Conservation (phyloP, 2,329 filamentous ascomycete genomes). For the Colletotrichum eleusines region DNA sequence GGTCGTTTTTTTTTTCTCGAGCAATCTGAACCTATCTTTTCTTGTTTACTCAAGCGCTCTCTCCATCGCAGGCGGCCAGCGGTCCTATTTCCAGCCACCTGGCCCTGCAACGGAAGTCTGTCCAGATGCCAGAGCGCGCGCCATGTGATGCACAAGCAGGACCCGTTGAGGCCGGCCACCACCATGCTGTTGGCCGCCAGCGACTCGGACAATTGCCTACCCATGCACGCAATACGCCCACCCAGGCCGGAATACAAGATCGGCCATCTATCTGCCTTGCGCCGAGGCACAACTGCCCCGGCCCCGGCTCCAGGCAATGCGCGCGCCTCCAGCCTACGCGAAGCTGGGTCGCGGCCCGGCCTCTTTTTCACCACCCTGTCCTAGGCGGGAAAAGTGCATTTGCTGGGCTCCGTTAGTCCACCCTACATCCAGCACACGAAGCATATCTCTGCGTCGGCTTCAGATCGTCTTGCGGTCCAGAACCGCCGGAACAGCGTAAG, state of each 20-base stretch:
- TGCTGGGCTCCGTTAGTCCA: not conserved
- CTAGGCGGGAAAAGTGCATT: not conserved
- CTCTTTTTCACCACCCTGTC: constrained; percentile 7
- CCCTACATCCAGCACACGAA: not conserved
- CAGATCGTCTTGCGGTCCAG: not conserved
- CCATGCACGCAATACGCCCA: constrained; percentile 23
- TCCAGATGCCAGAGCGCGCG: constrained; percentile 37
- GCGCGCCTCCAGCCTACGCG: constrained; percentile 34
- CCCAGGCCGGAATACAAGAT: not conserved
- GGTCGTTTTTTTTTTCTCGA: constrained; percentile 22
- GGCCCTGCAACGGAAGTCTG: constrained; percentile 13
- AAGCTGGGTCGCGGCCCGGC: constrained; percentile 28
- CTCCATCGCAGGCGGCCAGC: constrained; percentile 17
- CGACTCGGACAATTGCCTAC: constrained; percentile 27
- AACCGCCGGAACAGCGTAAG: not conserved
- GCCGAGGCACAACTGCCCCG: constrained; percentile 23
- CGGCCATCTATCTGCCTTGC: constrained; percentile 6
- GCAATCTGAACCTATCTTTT: constrained; percentile 32
- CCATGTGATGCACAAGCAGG: constrained; percentile 39
- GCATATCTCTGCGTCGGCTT: not conserved
- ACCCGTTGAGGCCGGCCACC: constrained; percentile 15
- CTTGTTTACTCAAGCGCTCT: constrained; percentile 33
- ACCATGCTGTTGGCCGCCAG: constrained; percentile 28
- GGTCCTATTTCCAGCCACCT: constrained; percentile 13
- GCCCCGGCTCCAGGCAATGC: constrained; percentile 23